These are phyloP conservation scores for Fraxinus floribunda DNA, from an alignment of 305 asterid genomes.

Conservation along the genomic window DNA sequence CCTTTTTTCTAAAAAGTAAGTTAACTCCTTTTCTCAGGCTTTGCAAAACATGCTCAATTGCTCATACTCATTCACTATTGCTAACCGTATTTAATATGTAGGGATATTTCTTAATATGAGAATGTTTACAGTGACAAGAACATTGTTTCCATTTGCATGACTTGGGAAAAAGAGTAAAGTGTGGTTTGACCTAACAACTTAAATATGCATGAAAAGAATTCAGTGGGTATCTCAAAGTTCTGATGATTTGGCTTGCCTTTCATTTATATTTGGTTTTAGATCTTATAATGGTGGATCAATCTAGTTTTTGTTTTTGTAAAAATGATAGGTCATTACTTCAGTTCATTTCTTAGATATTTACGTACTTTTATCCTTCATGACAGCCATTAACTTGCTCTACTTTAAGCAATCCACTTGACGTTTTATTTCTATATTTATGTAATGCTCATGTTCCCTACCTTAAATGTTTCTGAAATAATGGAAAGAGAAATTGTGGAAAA, in stretches of 20 bases:
- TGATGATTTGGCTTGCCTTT: background rate
- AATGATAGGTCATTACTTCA: background rate
- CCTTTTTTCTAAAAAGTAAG: background rate
- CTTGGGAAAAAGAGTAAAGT: background rate
- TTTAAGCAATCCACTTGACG: background rate
- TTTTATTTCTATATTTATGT: background rate
- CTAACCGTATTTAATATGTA: background rate
- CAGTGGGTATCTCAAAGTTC: background rate
- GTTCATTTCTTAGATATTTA: background rate
- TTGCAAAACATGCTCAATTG: background rate
- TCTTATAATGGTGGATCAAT: background rate
- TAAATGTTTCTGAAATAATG: background rate
- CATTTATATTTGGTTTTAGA: background rate
- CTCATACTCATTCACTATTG: background rate
- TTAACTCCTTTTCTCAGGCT: background rate
- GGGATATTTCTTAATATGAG: background rate
- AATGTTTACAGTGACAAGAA: background rate
- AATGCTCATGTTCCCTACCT: background rate
- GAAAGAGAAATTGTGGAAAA: background rate
- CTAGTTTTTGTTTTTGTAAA: background rate
- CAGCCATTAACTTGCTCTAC: background rate
- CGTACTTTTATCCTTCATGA: conserved; percentile 4
- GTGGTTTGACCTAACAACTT: background rate
- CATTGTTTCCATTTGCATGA: background rate
- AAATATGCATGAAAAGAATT: background rate